Base-by-base conservation (phyloP, 768 basidiomycete genomes). In the Sarcodon sp. region DNA sequence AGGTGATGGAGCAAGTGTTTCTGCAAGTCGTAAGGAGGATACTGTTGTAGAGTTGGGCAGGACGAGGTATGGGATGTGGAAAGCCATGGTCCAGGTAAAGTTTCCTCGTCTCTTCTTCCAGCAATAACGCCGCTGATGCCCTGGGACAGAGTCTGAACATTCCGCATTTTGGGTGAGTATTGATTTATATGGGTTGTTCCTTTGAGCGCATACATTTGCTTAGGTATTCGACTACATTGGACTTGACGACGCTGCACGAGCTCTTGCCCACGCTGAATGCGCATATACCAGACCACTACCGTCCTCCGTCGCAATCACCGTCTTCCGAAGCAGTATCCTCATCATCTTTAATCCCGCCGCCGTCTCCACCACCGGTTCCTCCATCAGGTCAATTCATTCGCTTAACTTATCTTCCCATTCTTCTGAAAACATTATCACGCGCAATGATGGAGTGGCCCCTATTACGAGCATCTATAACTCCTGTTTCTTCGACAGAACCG, bases 361-460 rank as follows among this genome's bases (percentile, higher is more conserved):
- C 76, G 0, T 45, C 60, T 0, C 66, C 66, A 0, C 64, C 73
- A 3, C 48, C 63, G 3, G 63, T 80, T n/a, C 72, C 77, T 0
- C 66, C 70, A 8, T 64, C 69, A 2, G 74, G 69, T 16, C 75
- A 77, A 36, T 88, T 76, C 64, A 66, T 73, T 31, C 76, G 75
- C 34, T 63, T 93, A 32, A 90, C 88, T 0, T 86, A 84, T 62
- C 79, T 93, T 33, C 90, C 89, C 8, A 68, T 91, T 57, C 73
- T 93, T 7, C 66, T 91, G 55, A 93, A 93, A 61, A 80, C 83
- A 0, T 80, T 93, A 45, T 76, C 83, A 0, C 77, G 71, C 55
- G 73, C 87, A 3, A 87, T 92, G 85, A 65, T 72, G 51, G 79
- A 87, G 59, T 88, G 89, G 87, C 87, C 90, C 0, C 65, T 92